Evolutionary conservation across 2,329 filamentous ascomycete species (phyloP).

Genomic region (Diplocarpon rosae): DNA sequence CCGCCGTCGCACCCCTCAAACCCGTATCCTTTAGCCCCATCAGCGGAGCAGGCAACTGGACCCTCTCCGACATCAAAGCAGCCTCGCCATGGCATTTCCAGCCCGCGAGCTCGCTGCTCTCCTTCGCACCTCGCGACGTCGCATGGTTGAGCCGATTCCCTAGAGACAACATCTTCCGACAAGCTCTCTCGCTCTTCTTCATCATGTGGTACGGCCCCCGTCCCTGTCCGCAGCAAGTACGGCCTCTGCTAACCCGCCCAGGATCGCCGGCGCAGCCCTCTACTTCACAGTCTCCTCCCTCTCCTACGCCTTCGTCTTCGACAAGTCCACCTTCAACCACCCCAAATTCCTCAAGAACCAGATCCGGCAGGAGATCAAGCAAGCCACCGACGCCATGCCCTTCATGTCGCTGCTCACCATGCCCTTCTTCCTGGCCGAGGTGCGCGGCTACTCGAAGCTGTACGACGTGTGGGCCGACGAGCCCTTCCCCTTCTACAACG

Average conservation of each 20-base stretch:
- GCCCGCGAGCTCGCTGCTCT: slow-evolving; percentile 61
- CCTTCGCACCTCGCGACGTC: slow-evolving; percentile 57
- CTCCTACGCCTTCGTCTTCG: slow-evolving; percentile 83
- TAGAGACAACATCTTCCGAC: slow-evolving; percentile 67
- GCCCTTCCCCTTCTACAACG: slow-evolving; percentile 68
- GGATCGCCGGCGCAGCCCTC: slow-evolving; percentile 72
- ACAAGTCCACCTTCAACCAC: slow-evolving; percentile 79
- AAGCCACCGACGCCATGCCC: slow-evolving; percentile 68
- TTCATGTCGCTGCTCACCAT: slow-evolving; percentile 73
- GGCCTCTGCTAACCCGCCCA: slow-evolving; percentile 29
- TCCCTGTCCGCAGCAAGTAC: background rate
- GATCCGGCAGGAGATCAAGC: slow-evolving; percentile 72
- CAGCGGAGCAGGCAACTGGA: slow-evolving; percentile 36
- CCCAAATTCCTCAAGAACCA: slow-evolving; percentile 95
- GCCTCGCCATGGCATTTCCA: slow-evolving; percentile 58
- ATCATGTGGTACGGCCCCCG: slow-evolving; percentile 64
- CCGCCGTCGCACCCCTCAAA: slow-evolving; percentile 52
- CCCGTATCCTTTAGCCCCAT: slow-evolving; percentile 41
- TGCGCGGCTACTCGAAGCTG: slow-evolving; percentile 74
- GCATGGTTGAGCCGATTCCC: slow-evolving; percentile 71
- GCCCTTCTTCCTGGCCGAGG: slow-evolving; percentile 71
- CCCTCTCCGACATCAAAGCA: slow-evolving; percentile 41
- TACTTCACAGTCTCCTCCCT: slow-evolving; percentile 79
- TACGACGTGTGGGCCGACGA: slow-evolving; percentile 72
- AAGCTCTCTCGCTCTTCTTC: slow-evolving; percentile 64